Evolutionary conservation across 2,329 filamentous ascomycete genomes (phyloP), one percentile per base, ranked within the genome.

Genomic region (Sphaceloma murrayae): DNA sequence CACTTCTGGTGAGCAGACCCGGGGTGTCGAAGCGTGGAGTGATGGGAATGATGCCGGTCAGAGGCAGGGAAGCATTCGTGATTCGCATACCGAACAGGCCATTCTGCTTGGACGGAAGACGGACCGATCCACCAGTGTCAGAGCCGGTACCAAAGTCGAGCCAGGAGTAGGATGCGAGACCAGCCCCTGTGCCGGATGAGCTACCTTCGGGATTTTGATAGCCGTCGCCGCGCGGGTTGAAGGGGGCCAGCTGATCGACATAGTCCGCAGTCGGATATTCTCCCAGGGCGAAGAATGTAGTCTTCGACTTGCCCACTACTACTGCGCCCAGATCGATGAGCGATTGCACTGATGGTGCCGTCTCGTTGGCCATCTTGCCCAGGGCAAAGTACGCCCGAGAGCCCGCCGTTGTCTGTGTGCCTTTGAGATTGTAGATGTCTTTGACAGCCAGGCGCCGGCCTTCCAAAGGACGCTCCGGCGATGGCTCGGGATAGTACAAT

Each of bases 131-230:
- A 6, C 24, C 49, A 13, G 49, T 54, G 31, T 65, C 63, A 9
- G 52, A 58, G 2, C 63, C 63, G 33, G 65, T 57, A 5, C 61
- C 58, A 19, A 55, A 58, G 47, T 67, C 64, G 5, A 67, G 55
- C 64, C 64, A 67, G 24, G 59, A 55, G 46, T 67, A 67, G 1
- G 59, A 56, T 5, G 61, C 63, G 1, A 66, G 51, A 0, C 57
- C 51, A 30, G 54, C 58, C 1, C 54, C 61, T 9, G 54, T 53
- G 0, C 61, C 62, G 1, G 58, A 54, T 0, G 59, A 62, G 1
- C 24, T 27, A 27, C 24, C 24, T 11, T 27, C 24, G 11, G 24
- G 24, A 27, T 27, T 27, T 11, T 27, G 24, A 27, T 27, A 27
- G 24, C 24, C 24, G 43, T 64, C 62, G 3, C 58, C 61, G 9